Evolutionary conservation across 2,329 filamentous ascomycete genomes (phyloP), one percentile per base, ranked within the genome.

Genomic region (Xylariaceae sp.): DNA sequence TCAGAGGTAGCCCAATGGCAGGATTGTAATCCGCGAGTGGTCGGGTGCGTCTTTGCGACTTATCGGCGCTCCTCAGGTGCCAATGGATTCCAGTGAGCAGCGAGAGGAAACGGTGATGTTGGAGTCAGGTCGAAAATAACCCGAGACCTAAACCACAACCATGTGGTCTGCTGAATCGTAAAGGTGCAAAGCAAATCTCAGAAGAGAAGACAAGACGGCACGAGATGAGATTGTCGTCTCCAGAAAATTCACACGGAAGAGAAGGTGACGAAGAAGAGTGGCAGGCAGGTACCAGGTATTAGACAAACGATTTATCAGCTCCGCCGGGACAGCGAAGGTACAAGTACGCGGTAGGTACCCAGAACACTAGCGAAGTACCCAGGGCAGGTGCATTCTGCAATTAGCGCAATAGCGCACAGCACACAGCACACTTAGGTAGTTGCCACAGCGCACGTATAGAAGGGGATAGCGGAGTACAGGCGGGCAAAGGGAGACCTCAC

Each of bases 221-320:
- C 47, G 51, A 39, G 55, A 55, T 34, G 50, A 34, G 49, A 18
- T 10, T 45, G 54, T 58, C 55, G 54, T 60, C 55, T 57, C 60
- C 50, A 51, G 58, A 61, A 64, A 67, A 58, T 4, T 51, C 23
- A 35, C 30, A n/a, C 10, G 59, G 57, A 65, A 61, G 62, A 65
- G 51, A 58, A 63, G 57, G 55, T 54, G 53, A 62, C 53, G 60
- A 57, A 35, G 60, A 59, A 56, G 50, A 64, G 58, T 41, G n/a
- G 45, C 39, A 8, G 50, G 17, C 48, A 57, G 57, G 13, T 15
- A n/a, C 11, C 13, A 45, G 10, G 41, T n/a, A 45, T 44, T 56
- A n/a, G 55, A 56, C 56, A 62, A 55, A 50, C 60, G 67, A 67
- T 68, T 69, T 69, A 70, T 69, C 66, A 69, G 66, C 67, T 62